Evolutionary conservation across 192 early-diverging fungal species (phyloP).

Genomic region (Gryganskiella cystojenkinii): DNA sequence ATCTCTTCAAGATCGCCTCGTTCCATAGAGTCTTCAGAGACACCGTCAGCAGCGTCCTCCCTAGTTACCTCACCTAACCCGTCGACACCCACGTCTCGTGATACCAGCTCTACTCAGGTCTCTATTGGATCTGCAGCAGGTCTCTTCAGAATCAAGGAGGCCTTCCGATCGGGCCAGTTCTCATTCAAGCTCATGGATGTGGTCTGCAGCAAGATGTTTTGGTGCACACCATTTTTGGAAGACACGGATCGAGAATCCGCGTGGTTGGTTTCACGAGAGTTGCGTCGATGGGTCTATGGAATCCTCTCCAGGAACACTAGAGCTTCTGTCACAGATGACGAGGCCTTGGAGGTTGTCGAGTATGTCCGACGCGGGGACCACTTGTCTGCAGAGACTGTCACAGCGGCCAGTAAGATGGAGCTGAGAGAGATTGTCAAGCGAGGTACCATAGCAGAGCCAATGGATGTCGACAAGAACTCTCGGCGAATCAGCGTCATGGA

Average conservation of each 20-base stretch:
- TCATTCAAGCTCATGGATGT: constrained; percentile 61
- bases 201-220: constrained; percentile 48
- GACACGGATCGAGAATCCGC: constrained; percentile 53
- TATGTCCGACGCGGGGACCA: constrained; percentile 58
- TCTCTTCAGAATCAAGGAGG: constrained; percentile 21
- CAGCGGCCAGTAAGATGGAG: constrained; percentile 22
- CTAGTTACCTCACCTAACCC: not conserved
- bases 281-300: constrained; percentile 58
- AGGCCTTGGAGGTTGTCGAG: constrained; percentile 37
- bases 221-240: constrained; percentile 61
- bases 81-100: not conserved
- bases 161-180: constrained; percentile 29
- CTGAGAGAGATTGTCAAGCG: constrained; percentile 26
- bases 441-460: not conserved
- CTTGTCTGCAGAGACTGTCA: constrained; percentile 45
- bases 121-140: not conserved
- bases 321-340: not conserved
- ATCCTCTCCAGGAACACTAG: constrained; percentile 15
- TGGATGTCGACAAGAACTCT: not conserved
- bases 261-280: constrained; percentile 51
- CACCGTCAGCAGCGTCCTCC: not conserved
- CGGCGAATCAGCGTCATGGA: constrained; percentile 28
- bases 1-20: not conserved
- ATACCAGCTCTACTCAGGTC: not conserved
- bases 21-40: not conserved